Percentiles rank a stretch among this genome's conserved stretches.
phyloP scores from a whole-genome alignment of 2,329 filamentous ascomycete species.

The Colletotrichum liaoningense region DNA sequence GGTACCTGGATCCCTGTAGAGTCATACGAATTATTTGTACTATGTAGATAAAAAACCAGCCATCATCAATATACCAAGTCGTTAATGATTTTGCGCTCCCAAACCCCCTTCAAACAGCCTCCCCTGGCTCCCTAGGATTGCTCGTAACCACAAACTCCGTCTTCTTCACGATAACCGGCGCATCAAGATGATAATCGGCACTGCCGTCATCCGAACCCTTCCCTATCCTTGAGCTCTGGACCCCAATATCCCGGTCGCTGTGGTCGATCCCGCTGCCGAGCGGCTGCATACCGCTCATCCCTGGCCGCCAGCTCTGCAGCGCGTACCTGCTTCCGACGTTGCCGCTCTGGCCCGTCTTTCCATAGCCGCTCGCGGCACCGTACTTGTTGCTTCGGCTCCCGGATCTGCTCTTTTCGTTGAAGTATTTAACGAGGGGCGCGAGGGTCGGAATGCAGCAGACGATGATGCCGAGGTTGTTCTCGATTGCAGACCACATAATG shows the following conservation, averaged over 20 bases:
- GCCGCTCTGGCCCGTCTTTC: conserved; percentile 3
- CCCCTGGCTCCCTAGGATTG: conserved; percentile 13
- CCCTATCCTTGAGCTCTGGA: conserved; percentile 1
- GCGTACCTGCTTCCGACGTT: conserved; percentile 38
- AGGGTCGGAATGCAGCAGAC: conserved; percentile 56
- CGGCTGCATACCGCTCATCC: conserved; percentile 39
- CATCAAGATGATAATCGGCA: conserved; percentile 19
- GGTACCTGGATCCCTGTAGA: neutral
- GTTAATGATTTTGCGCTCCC: neutral
- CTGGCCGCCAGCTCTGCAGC: conserved; percentile 42
- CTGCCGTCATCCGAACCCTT: conserved; percentile 26
- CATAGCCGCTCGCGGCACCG: conserved; percentile 37
- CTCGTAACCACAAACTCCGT: conserved; percentile 34
- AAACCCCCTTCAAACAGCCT: neutral
- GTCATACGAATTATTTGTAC: neutral
- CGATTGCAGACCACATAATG: conserved; percentile 59
- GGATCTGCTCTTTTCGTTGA: conserved; percentile 43
- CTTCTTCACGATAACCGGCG: conserved; percentile 28
- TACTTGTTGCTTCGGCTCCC: conserved; percentile 30
- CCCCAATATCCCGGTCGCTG: conserved; percentile 11
- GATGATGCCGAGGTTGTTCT: conserved; percentile 58
- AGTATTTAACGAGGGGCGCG: conserved; percentile 53
- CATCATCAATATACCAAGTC: neutral
- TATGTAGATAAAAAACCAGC: neutral
- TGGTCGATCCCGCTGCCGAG: conserved; percentile 35